Base-by-base conservation (phyloP, 2,329 filamentous ascomycete species). In the Penicillium sp. region DNA sequence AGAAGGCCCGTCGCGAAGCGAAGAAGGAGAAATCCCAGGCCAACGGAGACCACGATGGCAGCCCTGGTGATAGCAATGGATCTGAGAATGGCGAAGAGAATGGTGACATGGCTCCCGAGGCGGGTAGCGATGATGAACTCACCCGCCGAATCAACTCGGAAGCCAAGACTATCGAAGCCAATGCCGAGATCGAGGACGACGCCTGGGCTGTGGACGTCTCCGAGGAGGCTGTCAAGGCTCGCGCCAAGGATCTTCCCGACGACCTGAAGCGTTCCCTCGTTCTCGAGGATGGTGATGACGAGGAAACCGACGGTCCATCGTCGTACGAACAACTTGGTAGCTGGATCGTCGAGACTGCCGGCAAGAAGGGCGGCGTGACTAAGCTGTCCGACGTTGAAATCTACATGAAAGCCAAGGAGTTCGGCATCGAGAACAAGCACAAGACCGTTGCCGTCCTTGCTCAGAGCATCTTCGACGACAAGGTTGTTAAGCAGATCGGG, bases 151-250 rank as follows among this genome's bases (percentile, higher is more conserved):
- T 82, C 66, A 79, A 80, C 45, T 72, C 74, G 42, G 77, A 77
- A 47, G 82, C 81, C 50, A 74, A 80, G 56, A 82, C 84, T 59
- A 82, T 95, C 57, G 84, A 84, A 55, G 76, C 76, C 30, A 70
- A 72, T 16, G 74, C 79, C 37, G 79, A 83, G 56, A 75, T 79
- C 57, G 85, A 89, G 66, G 86, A 95, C 51, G 82, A 94, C 47
- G 79, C 94, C 52, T 98, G 92, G 92, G 85, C 89, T 46, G 86
- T 96, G 43, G 92, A 98, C 65, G 92, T 93, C 72, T 95, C 89
- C 49, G 87, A 89, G 65, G 88, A 88, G 65, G 92, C 92, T 51
- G 84, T 96, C 72, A 89, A 84, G 71, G 90, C 90, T 56, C 92
- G 92, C 66, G 86, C 89, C 63, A 85, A 90, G 67, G 82, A 88